These are phyloP conservation scores for Termitomyces sp. DNA, from an alignment of 768 basidiomycete genomes.

Conservation along the genomic window DNA sequence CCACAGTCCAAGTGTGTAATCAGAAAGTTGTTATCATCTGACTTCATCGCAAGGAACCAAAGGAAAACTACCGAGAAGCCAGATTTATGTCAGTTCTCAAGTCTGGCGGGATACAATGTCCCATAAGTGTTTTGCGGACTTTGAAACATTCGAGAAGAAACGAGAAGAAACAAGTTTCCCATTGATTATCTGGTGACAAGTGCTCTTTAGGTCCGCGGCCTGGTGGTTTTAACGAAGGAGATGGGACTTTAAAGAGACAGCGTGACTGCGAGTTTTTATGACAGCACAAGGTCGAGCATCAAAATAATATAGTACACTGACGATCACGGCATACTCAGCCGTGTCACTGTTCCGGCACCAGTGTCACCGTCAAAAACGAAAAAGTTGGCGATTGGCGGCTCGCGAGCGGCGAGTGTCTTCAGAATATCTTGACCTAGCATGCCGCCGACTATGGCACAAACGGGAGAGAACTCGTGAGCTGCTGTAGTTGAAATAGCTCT, in stretches of 20 bases:
- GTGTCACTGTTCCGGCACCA: constrained; percentile 67
- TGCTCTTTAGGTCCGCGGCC: neutral
- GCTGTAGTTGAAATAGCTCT: constrained; percentile 73
- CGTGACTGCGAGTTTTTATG: neutral
- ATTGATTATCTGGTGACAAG: neutral
- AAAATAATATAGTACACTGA: constrained; percentile 5
- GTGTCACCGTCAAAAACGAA: constrained; percentile 83
- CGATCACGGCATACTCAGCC: constrained; percentile 42
- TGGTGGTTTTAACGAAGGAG: constrained; percentile 13
- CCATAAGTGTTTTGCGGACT: neutral
- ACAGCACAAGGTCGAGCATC: neutral
- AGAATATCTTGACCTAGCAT: constrained; percentile 93
- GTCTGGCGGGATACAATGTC: neutral
- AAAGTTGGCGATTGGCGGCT: constrained; percentile 91
- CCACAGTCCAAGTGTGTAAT: neutral
- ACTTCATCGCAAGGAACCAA: neutral
- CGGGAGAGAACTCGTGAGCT: constrained; percentile 82
- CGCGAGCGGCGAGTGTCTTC: constrained; percentile 84
- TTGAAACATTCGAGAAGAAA: neutral
- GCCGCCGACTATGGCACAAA: constrained; percentile 93
- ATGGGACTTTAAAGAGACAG: constrained; percentile 15
- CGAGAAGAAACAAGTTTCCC: neutral
- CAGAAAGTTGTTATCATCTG: neutral
- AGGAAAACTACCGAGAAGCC: neutral
- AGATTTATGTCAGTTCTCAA: neutral